These are phyloP conservation scores for Trichoderma aggressivum DNA, from an alignment of 2,329 filamentous ascomycete species.

Conservation along the genomic window DNA sequence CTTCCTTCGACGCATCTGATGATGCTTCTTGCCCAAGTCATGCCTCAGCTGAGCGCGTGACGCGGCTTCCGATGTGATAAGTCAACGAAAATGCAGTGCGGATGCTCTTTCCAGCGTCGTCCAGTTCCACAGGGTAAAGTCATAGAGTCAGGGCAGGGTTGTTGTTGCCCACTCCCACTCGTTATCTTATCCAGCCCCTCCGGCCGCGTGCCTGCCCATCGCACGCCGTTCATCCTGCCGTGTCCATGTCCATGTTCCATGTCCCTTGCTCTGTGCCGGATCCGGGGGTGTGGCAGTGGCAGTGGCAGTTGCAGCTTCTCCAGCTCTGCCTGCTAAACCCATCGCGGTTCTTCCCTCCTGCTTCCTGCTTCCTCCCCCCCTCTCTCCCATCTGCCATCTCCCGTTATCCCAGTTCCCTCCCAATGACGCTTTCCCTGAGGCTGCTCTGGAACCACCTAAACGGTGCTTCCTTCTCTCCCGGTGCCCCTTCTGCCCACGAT, in stretches of 20 bases:
- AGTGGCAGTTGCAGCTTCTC: not conserved
- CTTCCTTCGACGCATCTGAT: not conserved
- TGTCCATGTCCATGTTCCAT: not conserved
- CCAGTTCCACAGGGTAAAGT: not conserved
- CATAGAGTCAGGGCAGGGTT: not conserved
- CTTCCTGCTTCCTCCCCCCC: not conserved
- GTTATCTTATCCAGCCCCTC: slow-evolving; percentile 1
- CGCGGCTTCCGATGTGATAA: slow-evolving; percentile 4
- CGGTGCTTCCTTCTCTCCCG: not conserved
- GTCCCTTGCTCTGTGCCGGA: not conserved
- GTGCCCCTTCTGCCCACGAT: not conserved
- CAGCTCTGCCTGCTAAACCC: not conserved
- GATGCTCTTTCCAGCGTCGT: not conserved
- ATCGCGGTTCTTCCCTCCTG: not conserved
- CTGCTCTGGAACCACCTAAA: not conserved
- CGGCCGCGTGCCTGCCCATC: not conserved
- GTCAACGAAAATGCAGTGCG: not conserved
- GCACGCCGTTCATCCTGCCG: not conserved
- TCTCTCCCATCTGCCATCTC: not conserved
- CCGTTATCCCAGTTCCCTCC: not conserved
- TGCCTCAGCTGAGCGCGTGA: slow-evolving; percentile 11
- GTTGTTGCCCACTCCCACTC: not conserved
- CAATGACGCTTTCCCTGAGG: not conserved
- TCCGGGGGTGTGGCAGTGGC: not conserved
- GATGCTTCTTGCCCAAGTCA: not conserved